phyloP scores from a whole-genome alignment of 2,329 filamentous ascomycete genomes.

The Fusarium sp. region DNA sequence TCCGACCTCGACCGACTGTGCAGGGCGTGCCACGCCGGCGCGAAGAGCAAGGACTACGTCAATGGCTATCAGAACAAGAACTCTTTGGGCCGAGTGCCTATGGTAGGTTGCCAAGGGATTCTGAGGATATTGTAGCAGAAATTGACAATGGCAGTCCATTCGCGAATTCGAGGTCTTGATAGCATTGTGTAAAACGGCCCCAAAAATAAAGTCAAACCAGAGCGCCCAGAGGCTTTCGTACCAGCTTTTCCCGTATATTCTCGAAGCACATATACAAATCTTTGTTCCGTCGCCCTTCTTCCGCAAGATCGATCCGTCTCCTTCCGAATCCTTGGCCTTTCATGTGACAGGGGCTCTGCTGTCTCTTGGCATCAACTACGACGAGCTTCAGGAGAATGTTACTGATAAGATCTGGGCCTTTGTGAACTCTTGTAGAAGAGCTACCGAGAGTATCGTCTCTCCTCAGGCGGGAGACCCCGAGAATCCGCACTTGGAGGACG shows the following conservation, averaged over 20 bases:
- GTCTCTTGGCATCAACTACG: constrained; percentile 81
- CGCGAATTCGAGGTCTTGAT: constrained; percentile 93
- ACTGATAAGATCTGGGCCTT: constrained; percentile 78
- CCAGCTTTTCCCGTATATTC: constrained; percentile 86
- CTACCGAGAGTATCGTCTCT: constrained; percentile 67
- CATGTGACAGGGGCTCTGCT: constrained; percentile 85
- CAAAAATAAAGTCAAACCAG: constrained; percentile 76
- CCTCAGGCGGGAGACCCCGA: constrained; percentile 69
- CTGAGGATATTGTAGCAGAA: not conserved
- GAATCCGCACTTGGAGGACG: constrained; percentile 73
- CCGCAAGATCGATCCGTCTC: constrained; percentile 84
- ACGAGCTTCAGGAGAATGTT: constrained; percentile 74
- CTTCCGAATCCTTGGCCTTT: constrained; percentile 86
- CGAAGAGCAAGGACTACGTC: constrained; percentile 58
- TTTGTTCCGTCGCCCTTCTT: constrained; percentile 87
- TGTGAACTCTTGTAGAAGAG: constrained; percentile 76
- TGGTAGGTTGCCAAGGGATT: constrained; percentile 62
- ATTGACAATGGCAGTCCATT: constrained; percentile 71
- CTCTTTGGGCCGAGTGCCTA: constrained; percentile 68
- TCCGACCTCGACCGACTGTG: constrained; percentile 74
- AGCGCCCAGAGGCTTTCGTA: constrained; percentile 83
- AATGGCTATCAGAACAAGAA: constrained; percentile 64
- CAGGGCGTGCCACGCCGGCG: constrained; percentile 66
- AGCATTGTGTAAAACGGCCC: constrained; percentile 90
- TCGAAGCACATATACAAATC: constrained; percentile 83